Evolutionary conservation across 768 basidiomycete species (phyloP).

Genomic region (Leccinum barrowsii): DNA sequence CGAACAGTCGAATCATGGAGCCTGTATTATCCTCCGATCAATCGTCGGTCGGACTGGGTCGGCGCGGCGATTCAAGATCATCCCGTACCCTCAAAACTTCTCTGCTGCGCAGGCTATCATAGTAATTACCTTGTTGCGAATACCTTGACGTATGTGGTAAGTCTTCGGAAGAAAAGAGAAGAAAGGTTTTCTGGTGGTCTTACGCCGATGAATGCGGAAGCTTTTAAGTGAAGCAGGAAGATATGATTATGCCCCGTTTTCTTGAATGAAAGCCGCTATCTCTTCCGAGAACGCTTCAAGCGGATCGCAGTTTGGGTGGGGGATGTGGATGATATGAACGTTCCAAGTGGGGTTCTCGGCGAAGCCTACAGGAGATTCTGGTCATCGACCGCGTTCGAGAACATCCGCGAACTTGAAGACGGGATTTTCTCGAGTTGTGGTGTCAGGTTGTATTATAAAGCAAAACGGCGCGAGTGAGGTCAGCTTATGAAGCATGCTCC

Average conservation of each 20-base stretch:
- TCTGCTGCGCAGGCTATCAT: not conserved
- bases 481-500: not conserved
- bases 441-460: not conserved
- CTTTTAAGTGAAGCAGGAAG: not conserved
- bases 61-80: not conserved
- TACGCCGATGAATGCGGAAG: not conserved
- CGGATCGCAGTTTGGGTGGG: too few species aligned
- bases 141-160: not conserved
- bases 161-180: too few species aligned
- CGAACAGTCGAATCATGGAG: not conserved
- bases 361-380: too few species aligned
- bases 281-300: not conserved
- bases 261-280: not conserved
- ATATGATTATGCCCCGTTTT: not conserved
- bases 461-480: too few species aligned
- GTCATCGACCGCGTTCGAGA: too few species aligned
- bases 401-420: slow-evolving; percentile 12
- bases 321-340: too few species aligned
- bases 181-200: not conserved
- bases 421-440: slow-evolving; percentile 4
- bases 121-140: not conserved
- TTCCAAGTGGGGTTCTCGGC: too few species aligned
- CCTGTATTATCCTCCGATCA: not conserved
- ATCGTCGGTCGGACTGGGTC: not conserved
- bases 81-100: not conserved